These are phyloP conservation scores for Dendrostoma leiphaemia DNA, from an alignment of 2,329 filamentous ascomycete genomes.

Conservation along the genomic window DNA sequence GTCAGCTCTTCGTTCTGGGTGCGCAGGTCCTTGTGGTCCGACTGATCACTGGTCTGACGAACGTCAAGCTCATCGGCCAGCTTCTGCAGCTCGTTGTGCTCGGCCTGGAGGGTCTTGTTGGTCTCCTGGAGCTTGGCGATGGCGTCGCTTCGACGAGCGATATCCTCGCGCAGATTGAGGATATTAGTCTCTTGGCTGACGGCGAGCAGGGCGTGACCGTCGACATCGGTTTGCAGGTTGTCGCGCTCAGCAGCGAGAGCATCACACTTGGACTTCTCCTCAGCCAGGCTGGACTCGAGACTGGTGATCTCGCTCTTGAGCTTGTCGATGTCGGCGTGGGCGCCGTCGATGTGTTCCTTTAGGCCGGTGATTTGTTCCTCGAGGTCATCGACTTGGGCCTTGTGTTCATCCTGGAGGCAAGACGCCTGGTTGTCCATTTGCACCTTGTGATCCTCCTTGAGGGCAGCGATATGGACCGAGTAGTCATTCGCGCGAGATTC, in stretches of 20 bases:
- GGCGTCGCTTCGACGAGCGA: constrained; percentile 7
- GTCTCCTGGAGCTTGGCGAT: constrained; percentile 12
- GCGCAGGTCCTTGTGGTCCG: constrained; percentile 5
- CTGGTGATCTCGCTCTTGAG: constrained; percentile 5
- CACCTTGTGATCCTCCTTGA: constrained; percentile 12
- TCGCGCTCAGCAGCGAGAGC: constrained; percentile 12
- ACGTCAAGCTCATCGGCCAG: constrained; percentile 5
- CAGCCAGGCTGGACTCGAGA: background rate
- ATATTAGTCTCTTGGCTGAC: constrained; percentile 14
- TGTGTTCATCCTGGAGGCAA: constrained; percentile 2
- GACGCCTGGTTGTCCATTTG: constrained; percentile 9
- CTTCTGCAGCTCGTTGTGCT: constrained; percentile 16
- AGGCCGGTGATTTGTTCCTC: constrained; percentile 12
- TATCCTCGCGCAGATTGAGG: constrained; percentile 10
- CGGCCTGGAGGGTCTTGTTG: constrained; percentile 15
- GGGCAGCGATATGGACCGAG: constrained; percentile 7
- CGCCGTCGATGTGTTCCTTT: constrained; percentile 16
- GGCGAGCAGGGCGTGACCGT: constrained; percentile 8
- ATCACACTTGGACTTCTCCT: constrained; percentile 6
- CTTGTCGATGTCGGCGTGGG: constrained; percentile 11
- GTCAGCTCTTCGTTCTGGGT: constrained; percentile 12
- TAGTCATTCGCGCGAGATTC: constrained; percentile 12
- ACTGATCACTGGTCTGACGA: background rate
- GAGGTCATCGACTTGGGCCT: constrained; percentile 10
- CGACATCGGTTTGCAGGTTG: constrained; percentile 6